Base-by-base conservation (phyloP, 1,284 basidiomycete genomes). In the Pyrrhoderma lamaoense region DNA sequence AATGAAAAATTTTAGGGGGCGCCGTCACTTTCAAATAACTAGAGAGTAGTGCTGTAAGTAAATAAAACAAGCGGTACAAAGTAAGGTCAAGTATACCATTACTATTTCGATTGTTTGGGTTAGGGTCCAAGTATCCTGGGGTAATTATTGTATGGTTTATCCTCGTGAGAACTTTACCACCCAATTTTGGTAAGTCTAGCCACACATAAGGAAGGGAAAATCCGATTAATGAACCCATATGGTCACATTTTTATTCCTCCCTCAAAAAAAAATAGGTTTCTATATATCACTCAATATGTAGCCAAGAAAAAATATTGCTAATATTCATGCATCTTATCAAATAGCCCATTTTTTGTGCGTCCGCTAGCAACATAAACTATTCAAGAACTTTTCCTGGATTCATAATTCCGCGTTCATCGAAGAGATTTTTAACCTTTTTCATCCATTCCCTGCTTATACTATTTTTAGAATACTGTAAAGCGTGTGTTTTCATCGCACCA, bases 401-500 rank as follows among this genome's bases (percentile, higher is more conserved):
- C 78, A 98, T 84, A 61, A 99, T 89, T 2, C 89, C 86, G 46
- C 84, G 78, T 2, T 92, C 90, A 67, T 99, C 96, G 63, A 97
- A 94, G 13, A 93, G 63, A n/a, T 79, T 65, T 69, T 98, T 97
- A 64, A 99, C 82, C 66, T 77, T 82, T 68, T 80, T 87, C 95
- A 99, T 99, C 72, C 85, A 74, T 50, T 82, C 83, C 60, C 97
- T 86, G 59, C 86, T 89, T 22, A 80, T 77, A 13, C 75, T 71
- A 56, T 75, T 79, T 70, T 99, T 96, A 7, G 90, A 90, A 68
- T 97, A 99, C 35, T 80, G 79, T 34, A 99, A 79, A 42, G 92
- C 91, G 57, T 89, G 82, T 0, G 90, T 89, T 71, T 99, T 99
- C 89, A 94, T 94, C 0, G 87, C 75, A 3, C 96, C 92, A 50